These are phyloP conservation scores for Rhodotorula sp. DNA, from an alignment of 1,284 basidiomycete genomes.

Conservation along the genomic window DNA sequence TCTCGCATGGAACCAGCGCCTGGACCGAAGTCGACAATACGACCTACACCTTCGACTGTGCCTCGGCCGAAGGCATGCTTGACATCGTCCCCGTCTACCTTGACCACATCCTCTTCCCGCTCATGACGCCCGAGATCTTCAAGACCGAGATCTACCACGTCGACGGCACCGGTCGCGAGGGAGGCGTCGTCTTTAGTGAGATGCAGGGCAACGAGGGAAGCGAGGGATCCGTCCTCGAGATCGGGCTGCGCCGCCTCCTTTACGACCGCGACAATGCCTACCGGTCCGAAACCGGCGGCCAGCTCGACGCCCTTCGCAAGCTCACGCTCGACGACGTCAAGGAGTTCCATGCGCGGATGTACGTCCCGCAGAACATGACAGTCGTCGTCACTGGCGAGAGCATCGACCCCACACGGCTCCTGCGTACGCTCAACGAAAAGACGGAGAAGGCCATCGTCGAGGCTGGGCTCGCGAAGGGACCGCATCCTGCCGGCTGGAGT, in stretches of 20 bases:
- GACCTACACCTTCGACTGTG: slow-evolving; percentile 89
- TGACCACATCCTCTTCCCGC: slow-evolving; percentile 96
- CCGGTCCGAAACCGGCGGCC: slow-evolving; percentile 92
- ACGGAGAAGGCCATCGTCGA: slow-evolving; percentile 75
- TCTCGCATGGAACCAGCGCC: slow-evolving; percentile 64
- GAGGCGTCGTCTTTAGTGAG: slow-evolving; percentile 65
- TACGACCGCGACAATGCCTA: slow-evolving; percentile 84
- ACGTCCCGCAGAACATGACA: slow-evolving; percentile 90
- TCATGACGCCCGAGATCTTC: slow-evolving; percentile 84
- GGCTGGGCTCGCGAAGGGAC: slow-evolving; percentile 66
- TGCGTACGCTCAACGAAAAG: slow-evolving; percentile 72
- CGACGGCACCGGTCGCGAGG: slow-evolving; percentile 83
- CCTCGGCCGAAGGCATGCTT: slow-evolving; percentile 91
- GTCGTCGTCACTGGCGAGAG: slow-evolving; percentile 61
- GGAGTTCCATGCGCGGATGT: slow-evolving; percentile 84
- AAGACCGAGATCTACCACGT: slow-evolving; percentile 83
- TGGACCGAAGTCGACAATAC: slow-evolving; percentile 51
- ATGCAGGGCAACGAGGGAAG: slow-evolving; percentile 92
- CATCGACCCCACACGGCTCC: slow-evolving; percentile 52
- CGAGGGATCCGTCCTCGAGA: slow-evolving; percentile 70
- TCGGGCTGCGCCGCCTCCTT: slow-evolving; percentile 74
- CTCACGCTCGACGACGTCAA: slow-evolving; percentile 82
- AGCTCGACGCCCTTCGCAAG: slow-evolving; percentile 85
- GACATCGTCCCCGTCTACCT: slow-evolving; percentile 88
- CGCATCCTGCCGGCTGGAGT: slow-evolving; percentile 74